phyloP scores from a whole-genome alignment of 306 rosid species.

The Acacia melanoxylon region DNA sequence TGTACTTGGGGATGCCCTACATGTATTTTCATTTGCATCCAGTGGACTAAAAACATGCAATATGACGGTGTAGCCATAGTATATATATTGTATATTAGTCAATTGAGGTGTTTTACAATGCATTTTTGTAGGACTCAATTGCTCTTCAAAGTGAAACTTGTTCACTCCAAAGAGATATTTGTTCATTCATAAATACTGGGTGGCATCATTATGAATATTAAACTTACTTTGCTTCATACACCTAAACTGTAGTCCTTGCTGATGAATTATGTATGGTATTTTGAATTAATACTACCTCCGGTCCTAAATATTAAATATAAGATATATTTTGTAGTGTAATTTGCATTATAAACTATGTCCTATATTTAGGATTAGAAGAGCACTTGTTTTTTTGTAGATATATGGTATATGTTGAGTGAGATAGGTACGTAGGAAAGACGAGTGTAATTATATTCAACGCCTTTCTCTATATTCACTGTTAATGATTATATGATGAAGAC shows the following conservation, averaged over 20 bases:
- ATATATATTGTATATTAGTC: slow-evolving; percentile 25
- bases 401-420: not conserved
- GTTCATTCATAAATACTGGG: slow-evolving; percentile 4
- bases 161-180: not conserved
- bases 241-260: not conserved
- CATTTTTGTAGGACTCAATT: not conserved
- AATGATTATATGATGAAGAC: not conserved
- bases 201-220: not conserved
- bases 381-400: not conserved
- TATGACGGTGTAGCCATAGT: not conserved
- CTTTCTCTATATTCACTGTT: not conserved
- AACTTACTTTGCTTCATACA: not conserved
- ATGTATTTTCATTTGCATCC: slow-evolving; percentile 10
- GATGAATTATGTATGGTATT: not conserved
- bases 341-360: too few species aligned
- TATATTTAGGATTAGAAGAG: too few species aligned
- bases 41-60: not conserved
- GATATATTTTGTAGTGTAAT: too few species aligned
- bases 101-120: not conserved
- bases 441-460: not conserved
- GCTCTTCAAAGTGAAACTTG: not conserved
- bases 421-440: not conserved
- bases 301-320: too few species aligned
- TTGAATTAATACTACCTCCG: not conserved
- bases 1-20: slow-evolving; percentile 17